phyloP scores from a whole-genome alignment of 495 filamentous ascomycete genomes.

The Xylaria cubensis region DNA sequence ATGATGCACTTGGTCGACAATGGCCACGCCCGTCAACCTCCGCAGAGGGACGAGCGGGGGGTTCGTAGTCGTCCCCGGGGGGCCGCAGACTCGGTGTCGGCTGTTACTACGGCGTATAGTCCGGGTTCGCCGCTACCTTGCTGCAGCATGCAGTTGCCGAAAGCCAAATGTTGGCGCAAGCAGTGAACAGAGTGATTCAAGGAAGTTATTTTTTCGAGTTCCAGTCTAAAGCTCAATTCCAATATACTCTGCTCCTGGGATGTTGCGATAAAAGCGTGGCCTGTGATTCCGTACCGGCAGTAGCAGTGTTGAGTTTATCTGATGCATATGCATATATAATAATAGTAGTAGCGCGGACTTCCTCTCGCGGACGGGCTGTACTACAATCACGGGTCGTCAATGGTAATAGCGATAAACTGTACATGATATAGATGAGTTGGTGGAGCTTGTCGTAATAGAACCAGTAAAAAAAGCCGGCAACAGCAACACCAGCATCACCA shows the following conservation, averaged over 20 bases:
- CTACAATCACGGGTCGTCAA: not conserved
- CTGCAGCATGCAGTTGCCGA: slow-evolving; percentile 30
- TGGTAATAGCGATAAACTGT: slow-evolving; percentile 25
- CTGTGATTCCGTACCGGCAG: slow-evolving; percentile 32
- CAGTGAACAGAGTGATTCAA: not conserved
- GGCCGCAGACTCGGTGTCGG: slow-evolving; percentile 27
- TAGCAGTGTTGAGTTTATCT: slow-evolving; percentile 31
- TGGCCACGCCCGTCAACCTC: slow-evolving; percentile 65
- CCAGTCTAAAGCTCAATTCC: not conserved
- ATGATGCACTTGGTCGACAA: slow-evolving; percentile 44
- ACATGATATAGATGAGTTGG: slow-evolving; percentile 32
- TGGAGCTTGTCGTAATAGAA: slow-evolving; percentile 16
- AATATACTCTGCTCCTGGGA: not conserved
- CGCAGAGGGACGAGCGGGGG: slow-evolving; percentile 64
- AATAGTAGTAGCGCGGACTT: not conserved
- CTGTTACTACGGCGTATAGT: slow-evolving; percentile 15
- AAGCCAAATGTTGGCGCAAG: slow-evolving; percentile 9
- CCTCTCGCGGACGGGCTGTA: slow-evolving; percentile 13
- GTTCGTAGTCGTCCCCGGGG: slow-evolving; percentile 33
- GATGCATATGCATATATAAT: slow-evolving; percentile 34
- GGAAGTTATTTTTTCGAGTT: not conserved
- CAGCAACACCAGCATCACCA: slow-evolving; percentile 5
- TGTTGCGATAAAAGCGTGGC: slow-evolving; percentile 27
- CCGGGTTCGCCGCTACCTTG: slow-evolving; percentile 18
- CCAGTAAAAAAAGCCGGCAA: slow-evolving; percentile 14